Percentiles rank a stretch among this genome's conserved stretches.
Evolutionary conservation across 805 yeast genomes (phyloP).

Genomic region (Wickerhamomyces mucosus): DNA sequence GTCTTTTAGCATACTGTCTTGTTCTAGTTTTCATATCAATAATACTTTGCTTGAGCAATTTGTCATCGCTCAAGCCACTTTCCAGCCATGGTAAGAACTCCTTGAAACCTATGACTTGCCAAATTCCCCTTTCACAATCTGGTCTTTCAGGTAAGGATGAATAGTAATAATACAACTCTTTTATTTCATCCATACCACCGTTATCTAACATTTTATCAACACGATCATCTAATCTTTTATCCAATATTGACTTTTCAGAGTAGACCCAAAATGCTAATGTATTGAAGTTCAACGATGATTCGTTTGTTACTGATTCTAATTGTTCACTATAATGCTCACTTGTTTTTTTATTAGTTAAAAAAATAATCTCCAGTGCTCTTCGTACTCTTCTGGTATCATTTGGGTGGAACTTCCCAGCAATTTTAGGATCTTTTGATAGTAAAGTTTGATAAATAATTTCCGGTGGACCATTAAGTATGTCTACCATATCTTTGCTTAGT

Average conservation of each 20-base stretch:
- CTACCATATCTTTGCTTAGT: slow-evolving; percentile 24
- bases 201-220: slow-evolving; percentile 73
- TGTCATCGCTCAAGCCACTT: slow-evolving; percentile 12
- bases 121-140: slow-evolving; percentile 63
- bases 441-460: slow-evolving; percentile 41
- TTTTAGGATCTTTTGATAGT: slow-evolving; percentile 50
- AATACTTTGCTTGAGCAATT: slow-evolving; percentile 35
- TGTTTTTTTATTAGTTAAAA: slow-evolving; percentile 53
- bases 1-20: slow-evolving; percentile 77
- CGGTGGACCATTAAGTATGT: slow-evolving; percentile 46
- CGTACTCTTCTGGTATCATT: slow-evolving; percentile 72
- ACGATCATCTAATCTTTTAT: slow-evolving; percentile 57
- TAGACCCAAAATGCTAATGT: slow-evolving; percentile 78
- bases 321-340: slow-evolving; percentile 67
- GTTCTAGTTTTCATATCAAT: slow-evolving; percentile 79
- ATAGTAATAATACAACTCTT: slow-evolving; percentile 43
- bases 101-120: slow-evolving; percentile 93
- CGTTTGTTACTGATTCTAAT: slow-evolving; percentile 28
- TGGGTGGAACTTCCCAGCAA: slow-evolving; percentile 83
- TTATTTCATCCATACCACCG: slow-evolving; percentile 67
- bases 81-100: slow-evolving; percentile 71
- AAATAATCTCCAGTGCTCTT: slow-evolving; percentile 75
- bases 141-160: slow-evolving; percentile 27
- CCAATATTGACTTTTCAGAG: slow-evolving; percentile 49
- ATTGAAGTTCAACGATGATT: slow-evolving; percentile 44